Conservation (phyloP, 768 basidiomycete species). For the Boletus reticuloceps region DNA sequence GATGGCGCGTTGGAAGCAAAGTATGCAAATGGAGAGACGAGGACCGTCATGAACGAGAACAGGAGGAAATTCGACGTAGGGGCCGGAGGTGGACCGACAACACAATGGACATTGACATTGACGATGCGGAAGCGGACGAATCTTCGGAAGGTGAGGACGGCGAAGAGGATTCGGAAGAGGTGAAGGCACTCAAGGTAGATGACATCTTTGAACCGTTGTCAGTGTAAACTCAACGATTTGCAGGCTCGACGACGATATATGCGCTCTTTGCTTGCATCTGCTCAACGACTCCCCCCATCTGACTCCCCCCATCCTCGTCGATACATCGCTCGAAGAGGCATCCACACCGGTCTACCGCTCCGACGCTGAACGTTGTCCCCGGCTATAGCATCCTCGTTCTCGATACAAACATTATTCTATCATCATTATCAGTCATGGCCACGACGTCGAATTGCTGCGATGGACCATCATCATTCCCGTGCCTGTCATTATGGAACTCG, state of each 20-base stretch:
- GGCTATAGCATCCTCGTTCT: constrained; percentile 91
- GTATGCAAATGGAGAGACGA: constrained; percentile 68
- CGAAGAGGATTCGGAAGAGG: constrained; percentile 66
- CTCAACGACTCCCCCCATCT: too few relatives aligned
- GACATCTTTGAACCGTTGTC: constrained; percentile 1
- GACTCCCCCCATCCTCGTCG: constrained; percentile 23
- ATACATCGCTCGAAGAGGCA: constrained; percentile 28
- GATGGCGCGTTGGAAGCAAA: constrained; percentile 68
- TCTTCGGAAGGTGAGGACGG: constrained; percentile 43
- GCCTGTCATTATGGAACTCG: constrained; percentile 95
- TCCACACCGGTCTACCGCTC: constrained; percentile 29
- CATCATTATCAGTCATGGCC: constrained; percentile 70
- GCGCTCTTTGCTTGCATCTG: constrained; percentile 57
- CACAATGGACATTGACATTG: constrained; percentile 69
- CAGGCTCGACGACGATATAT: constrained; percentile 77
- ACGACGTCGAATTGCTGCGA: constrained; percentile 66
- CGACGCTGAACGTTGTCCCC: constrained; percentile 57
- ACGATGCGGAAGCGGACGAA: constrained; percentile 48
- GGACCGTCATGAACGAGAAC: constrained; percentile 61
- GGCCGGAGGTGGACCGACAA: constrained; percentile 62
- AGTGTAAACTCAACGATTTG: constrained; percentile 5
- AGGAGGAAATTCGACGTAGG: too few relatives aligned
- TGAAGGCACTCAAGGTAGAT: constrained; percentile 76
- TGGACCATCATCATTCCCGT: constrained; percentile 94
- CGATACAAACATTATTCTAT: constrained; percentile 93